Conservation (phyloP, 345 rosid genomes). For the Abelmoschus esculentus region DNA sequence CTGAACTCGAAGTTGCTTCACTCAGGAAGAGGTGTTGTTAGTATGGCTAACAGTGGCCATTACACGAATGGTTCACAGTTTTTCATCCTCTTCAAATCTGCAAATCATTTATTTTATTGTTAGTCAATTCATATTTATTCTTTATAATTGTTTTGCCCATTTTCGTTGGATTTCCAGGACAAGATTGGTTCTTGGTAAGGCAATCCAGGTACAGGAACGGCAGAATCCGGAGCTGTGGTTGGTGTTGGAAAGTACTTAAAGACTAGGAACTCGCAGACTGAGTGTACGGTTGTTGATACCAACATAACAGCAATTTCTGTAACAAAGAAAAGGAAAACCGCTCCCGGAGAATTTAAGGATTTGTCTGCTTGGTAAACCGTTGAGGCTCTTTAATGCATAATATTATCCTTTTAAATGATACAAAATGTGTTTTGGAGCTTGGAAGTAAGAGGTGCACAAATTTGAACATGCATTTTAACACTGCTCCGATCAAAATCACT, state of each 20-base stretch:
- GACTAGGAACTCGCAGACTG: slow-evolving; percentile 39
- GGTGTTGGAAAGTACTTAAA: slow-evolving; percentile 70
- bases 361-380: slow-evolving; percentile 25
- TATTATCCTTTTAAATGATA: not conserved
- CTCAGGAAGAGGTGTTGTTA: slow-evolving; percentile 87
- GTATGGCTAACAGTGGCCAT: slow-evolving; percentile 98
- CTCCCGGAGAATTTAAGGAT: slow-evolving; percentile 52
- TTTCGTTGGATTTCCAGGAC: slow-evolving; percentile 39
- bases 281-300: slow-evolving; percentile 23
- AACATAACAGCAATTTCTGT: slow-evolving; percentile 26
- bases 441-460: not conserved
- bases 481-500: not conserved
- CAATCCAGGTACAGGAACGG: slow-evolving; percentile 65
- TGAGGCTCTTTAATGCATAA: not conserved
- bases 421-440: not conserved
- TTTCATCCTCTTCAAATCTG: slow-evolving; percentile 94
- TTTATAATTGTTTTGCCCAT: not conserved
- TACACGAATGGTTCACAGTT: slow-evolving; percentile 96
- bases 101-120: slow-evolving; percentile 34
- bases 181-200: slow-evolving; percentile 88
- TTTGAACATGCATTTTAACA: not conserved
- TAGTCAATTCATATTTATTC: not conserved
- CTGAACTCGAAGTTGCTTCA: slow-evolving; percentile 85
- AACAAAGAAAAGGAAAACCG: slow-evolving; percentile 60
- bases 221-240: slow-evolving; percentile 38